A percentile compares a stretch with the other conserved stretches of the same genome.
Conservation (phyloP, 306 rosid genomes). For the Acacia crassicarpa region DNA sequence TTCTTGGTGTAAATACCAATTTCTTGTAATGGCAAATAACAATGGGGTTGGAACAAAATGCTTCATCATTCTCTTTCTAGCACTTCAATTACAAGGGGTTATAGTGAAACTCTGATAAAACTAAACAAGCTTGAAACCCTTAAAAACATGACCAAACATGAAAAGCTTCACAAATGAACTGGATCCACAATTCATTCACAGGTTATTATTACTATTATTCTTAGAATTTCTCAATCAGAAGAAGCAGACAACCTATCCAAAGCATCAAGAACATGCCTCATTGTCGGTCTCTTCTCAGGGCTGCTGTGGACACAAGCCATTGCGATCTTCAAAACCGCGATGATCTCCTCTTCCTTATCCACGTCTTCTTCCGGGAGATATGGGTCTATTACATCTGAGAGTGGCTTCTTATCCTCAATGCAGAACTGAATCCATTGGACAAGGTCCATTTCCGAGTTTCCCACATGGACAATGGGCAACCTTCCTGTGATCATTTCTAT, state of each 20-base stretch:
- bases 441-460: slow-evolving; percentile 83
- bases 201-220: not conserved
- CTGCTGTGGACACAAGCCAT: slow-evolving; percentile 84
- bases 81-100: slow-evolving; percentile 34
- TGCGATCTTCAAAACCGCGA: slow-evolving; percentile 82
- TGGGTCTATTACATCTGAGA: slow-evolving; percentile 79
- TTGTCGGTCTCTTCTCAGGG: slow-evolving; percentile 90
- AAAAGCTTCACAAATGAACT: slow-evolving; percentile 41
- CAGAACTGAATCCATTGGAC: slow-evolving; percentile 93
- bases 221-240: slow-evolving; percentile 47
- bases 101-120: slow-evolving; percentile 27
- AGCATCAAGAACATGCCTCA: slow-evolving; percentile 86
- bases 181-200: slow-evolving; percentile 28
- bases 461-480: slow-evolving; percentile 71
- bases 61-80: slow-evolving; percentile 27
- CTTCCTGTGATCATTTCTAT: slow-evolving; percentile 87
- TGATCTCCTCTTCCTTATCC: slow-evolving; percentile 78
- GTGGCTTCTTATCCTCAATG: slow-evolving; percentile 92
- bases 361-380: slow-evolving; percentile 57
- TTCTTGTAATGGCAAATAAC: slow-evolving; percentile 12
- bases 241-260: slow-evolving; percentile 63
- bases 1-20: not conserved
- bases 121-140: slow-evolving; percentile 28
- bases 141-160: slow-evolving; percentile 15
- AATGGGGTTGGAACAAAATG: slow-evolving; percentile 20